A percentile compares a stretch with the other conserved stretches of the same genome.
These are phyloP conservation scores for Kwoniella dejecticola DNA, from an alignment of 768 basidiomycete genomes.

Conservation along the genomic window DNA sequence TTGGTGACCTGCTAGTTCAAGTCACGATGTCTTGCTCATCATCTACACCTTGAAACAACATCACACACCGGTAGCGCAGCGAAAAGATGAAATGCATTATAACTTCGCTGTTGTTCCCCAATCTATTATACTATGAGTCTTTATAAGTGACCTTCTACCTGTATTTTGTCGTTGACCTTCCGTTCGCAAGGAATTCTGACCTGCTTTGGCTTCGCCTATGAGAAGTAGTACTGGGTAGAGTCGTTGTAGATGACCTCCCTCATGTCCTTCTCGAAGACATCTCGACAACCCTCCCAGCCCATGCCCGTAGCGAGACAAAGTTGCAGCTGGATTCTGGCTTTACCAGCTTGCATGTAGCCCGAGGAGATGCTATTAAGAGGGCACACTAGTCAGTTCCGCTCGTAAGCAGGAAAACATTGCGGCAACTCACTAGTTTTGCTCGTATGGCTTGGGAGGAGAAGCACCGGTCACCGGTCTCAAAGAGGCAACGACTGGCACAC, in stretches of 20 bases:
- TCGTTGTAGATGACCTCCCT: slow-evolving; percentile 13
- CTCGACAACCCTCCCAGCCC: slow-evolving; percentile 18
- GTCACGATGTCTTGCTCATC: too few relatives aligned
- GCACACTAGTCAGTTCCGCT: too few relatives aligned
- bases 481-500: slow-evolving; percentile 35
- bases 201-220: not conserved
- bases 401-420: too few relatives aligned
- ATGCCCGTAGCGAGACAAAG: slow-evolving; percentile 35
- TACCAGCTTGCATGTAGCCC: slow-evolving; percentile 39
- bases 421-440: slow-evolving; percentile 9
- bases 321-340: slow-evolving; percentile 40
- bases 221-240: slow-evolving; percentile 12
- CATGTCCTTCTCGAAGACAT: slow-evolving; percentile 15
- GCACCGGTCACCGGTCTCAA: slow-evolving; percentile 28
- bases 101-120: too few relatives aligned
- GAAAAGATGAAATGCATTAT: too few relatives aligned
- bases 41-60: too few relatives aligned
- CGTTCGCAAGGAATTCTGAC: too few relatives aligned
- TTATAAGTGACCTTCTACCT: too few relatives aligned
- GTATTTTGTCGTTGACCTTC: too few relatives aligned
- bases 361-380: slow-evolving; percentile 25
- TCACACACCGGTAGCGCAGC: too few relatives aligned
- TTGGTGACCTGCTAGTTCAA: too few relatives aligned
- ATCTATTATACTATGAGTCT: too few relatives aligned
- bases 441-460: slow-evolving; percentile 23